Conservation (phyloP, 345 rosid genomes). For the Lenwebbia sp. region DNA sequence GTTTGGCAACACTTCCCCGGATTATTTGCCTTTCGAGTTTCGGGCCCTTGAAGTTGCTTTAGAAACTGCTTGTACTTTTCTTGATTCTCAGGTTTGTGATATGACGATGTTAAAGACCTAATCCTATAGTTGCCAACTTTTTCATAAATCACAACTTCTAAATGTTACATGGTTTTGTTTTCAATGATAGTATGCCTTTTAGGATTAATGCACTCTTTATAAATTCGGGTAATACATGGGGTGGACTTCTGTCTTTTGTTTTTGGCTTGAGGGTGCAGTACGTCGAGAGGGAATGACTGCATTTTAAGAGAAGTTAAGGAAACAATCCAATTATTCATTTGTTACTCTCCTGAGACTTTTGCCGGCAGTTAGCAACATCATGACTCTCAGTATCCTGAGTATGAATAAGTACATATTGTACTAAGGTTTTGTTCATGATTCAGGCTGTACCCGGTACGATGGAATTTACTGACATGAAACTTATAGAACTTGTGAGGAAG, state of each 20-base stretch:
- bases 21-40: constrained; percentile 96
- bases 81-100: constrained; percentile 86
- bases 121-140: background rate
- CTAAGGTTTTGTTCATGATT: background rate
- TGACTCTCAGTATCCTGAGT: background rate
- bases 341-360: background rate
- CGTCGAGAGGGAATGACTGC: background rate
- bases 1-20: constrained; percentile 64
- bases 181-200: background rate
- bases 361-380: background rate
- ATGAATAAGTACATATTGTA: background rate
- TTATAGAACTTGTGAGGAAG: background rate
- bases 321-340: background rate
- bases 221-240: background rate
- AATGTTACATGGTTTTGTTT: background rate
- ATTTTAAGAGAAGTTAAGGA: background rate
- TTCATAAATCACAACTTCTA: background rate
- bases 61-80: constrained; percentile 96
- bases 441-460: background rate
- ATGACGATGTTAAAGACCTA: background rate
- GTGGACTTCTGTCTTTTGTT: background rate
- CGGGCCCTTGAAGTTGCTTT: constrained; percentile 93
- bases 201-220: background rate
- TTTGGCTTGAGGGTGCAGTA: background rate
- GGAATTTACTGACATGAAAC: background rate